phyloP scores from a whole-genome alignment of 2,329 filamentous ascomycete species.

The Coniella vitis region DNA sequence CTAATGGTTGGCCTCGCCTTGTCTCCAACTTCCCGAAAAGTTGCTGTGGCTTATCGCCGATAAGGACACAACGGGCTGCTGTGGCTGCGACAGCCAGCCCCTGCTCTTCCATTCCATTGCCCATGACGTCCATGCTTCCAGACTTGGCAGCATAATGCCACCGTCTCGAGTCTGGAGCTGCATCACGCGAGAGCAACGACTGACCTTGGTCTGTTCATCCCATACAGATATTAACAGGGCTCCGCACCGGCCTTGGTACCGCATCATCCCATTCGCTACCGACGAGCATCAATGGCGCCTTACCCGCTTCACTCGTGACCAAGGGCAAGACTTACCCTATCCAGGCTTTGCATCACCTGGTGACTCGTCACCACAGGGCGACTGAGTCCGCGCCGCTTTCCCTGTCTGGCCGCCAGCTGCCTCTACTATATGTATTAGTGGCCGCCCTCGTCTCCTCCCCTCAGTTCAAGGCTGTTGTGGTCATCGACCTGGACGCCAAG shows the following conservation, averaged over 20 bases:
- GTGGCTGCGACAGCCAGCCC: slow-evolving; percentile 1
- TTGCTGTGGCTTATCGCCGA: slow-evolving; percentile 6
- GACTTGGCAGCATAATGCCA: not conserved
- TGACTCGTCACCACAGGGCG: slow-evolving; percentile 38
- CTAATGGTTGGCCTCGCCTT: slow-evolving; percentile 6
- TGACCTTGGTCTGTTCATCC: slow-evolving; percentile 8
- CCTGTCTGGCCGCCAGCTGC: slow-evolving; percentile 45
- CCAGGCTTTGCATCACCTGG: slow-evolving; percentile 39
- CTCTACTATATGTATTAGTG: slow-evolving; percentile 50
- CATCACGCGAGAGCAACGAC: not conserved
- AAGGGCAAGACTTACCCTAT: slow-evolving; percentile 30
- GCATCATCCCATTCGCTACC: slow-evolving; percentile 7
- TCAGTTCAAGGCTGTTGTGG: slow-evolving; percentile 39
- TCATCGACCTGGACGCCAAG: slow-evolving; percentile 48
- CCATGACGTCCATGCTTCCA: not conserved
- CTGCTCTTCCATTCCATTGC: slow-evolving; percentile 7
- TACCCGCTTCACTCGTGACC: slow-evolving; percentile 3
- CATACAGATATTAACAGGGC: slow-evolving; percentile 23
- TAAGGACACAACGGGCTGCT: not conserved
- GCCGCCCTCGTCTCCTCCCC: slow-evolving; percentile 44
- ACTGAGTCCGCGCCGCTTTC: slow-evolving; percentile 42
- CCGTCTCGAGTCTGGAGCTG: slow-evolving; percentile 1
- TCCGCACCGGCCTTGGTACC: slow-evolving; percentile 20
- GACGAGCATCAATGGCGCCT: slow-evolving; percentile 13
- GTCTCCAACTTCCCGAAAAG: not conserved